Percentiles rank a stretch among this genome's conserved stretches.
phyloP scores from a whole-genome alignment of 805 yeast species.

The Monosporozyma yasuniensis region DNA sequence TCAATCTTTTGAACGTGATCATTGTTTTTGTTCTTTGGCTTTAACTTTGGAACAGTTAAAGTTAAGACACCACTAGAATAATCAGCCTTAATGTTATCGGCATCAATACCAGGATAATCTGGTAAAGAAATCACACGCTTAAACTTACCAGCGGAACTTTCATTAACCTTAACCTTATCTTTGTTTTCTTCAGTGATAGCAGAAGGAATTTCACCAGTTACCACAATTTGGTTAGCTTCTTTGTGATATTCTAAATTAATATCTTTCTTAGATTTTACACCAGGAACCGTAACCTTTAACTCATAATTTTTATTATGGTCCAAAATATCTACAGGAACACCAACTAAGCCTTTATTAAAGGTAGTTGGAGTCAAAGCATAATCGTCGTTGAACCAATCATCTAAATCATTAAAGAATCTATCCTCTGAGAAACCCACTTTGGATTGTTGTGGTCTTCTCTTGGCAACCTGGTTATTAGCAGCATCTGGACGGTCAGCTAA shows the following conservation, averaged over 20 bases:
- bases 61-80: slow-evolving; percentile 39
- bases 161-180: slow-evolving; percentile 25
- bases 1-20: slow-evolving; percentile 23
- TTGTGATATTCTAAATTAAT: slow-evolving; percentile 40
- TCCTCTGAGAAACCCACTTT: not conserved
- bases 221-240: slow-evolving; percentile 34
- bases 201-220: slow-evolving; percentile 37
- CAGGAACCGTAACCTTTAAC: slow-evolving; percentile 39
- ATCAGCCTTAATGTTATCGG: slow-evolving; percentile 37
- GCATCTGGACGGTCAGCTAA: slow-evolving; percentile 4
- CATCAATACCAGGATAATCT: slow-evolving; percentile 31
- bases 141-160: slow-evolving; percentile 34
- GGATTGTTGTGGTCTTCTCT: slow-evolving; percentile 1
- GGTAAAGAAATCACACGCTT: slow-evolving; percentile 38
- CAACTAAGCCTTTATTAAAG: slow-evolving; percentile 16
- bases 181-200: slow-evolving; percentile 15
- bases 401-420: slow-evolving; percentile 8
- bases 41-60: slow-evolving; percentile 35
- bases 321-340: slow-evolving; percentile 40
- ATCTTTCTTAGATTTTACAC: slow-evolving; percentile 36
- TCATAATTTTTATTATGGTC: slow-evolving; percentile 37
- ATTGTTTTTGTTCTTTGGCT: slow-evolving; percentile 17
- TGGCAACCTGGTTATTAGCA: slow-evolving; percentile 2
- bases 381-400: slow-evolving; percentile 21
- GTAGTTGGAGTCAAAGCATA: slow-evolving; percentile 23